Evolutionary conservation across 116 monocot genomes (phyloP).

Genomic region (Dioscorea cayenensis): DNA sequence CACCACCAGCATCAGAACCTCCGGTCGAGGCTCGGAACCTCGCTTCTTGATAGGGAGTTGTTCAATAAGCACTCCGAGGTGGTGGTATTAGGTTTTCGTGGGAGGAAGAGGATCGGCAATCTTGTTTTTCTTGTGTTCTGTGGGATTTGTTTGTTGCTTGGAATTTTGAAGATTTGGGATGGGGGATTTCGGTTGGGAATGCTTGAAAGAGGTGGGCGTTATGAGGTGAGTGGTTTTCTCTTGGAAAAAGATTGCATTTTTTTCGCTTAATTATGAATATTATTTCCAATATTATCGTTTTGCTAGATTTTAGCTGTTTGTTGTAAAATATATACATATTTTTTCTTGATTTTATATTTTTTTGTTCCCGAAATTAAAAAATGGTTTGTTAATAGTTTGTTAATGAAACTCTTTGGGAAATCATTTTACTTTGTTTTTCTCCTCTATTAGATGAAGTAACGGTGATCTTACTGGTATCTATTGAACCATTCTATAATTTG

Average conservation of each 20-base stretch:
- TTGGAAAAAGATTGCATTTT: not conserved
- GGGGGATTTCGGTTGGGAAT: conserved; percentile 19
- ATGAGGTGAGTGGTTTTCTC: conserved; percentile 19
- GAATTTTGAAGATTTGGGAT: conserved; percentile 54
- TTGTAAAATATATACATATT: not conserved
- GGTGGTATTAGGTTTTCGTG: conserved; percentile 21
- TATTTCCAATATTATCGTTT: not conserved
- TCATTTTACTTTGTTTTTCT: too few species aligned
- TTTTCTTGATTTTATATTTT: not conserved
- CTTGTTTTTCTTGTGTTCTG: conserved; percentile 62
- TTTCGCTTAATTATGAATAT: not conserved
- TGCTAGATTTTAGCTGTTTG: not conserved
- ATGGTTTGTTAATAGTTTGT: too few species aligned
- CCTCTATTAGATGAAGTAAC: too few species aligned
- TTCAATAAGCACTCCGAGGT: conserved; percentile 30
- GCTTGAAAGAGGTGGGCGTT: not conserved
- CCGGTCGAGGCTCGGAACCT: conserved; percentile 20
- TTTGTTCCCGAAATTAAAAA: not conserved
- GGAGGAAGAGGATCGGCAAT: conserved; percentile 51
- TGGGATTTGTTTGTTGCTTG: conserved; percentile 49
- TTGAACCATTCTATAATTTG: too few species aligned
- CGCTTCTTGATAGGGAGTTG: conserved; percentile 25
- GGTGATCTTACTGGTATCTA: too few species aligned
- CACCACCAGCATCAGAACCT: conserved; percentile 15
- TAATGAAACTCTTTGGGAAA: too few species aligned